Percentiles rank a stretch among this genome's conserved stretches.
Evolutionary conservation across 2,329 filamentous ascomycete species (phyloP).

Genomic region (Metarhizium humberi): DNA sequence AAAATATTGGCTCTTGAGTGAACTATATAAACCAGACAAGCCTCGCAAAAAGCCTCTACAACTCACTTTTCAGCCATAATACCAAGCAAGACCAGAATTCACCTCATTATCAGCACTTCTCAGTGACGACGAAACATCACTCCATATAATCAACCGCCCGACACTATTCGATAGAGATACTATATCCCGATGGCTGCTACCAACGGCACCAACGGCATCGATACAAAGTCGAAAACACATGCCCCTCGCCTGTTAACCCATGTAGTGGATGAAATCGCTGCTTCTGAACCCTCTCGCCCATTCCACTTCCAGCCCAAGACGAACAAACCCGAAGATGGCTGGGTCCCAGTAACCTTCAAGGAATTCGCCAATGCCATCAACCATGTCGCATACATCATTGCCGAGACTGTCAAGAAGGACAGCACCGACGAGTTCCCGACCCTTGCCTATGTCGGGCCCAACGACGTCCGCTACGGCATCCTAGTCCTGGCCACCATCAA

Average conservation of each 20-base stretch:
- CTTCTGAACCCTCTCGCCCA: constrained; percentile 18
- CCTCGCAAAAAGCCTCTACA: no score
- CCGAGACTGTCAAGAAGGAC: constrained; percentile 18
- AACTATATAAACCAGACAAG: no score
- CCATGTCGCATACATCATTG: constrained; percentile 21
- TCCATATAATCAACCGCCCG: neutral
- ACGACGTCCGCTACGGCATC: constrained; percentile 9
- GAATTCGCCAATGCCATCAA: constrained; percentile 21
- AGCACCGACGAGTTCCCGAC: constrained; percentile 20
- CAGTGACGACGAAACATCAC: neutral
- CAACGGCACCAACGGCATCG: neutral
- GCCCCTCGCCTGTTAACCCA: constrained; percentile 11
- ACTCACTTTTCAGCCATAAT: no score
- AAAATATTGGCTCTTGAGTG: no score
- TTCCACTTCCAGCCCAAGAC: constrained; percentile 27
- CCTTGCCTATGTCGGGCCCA: constrained; percentile 22
- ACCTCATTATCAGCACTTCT: no score
- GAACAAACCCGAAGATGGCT: constrained; percentile 15
- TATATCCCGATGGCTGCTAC: neutral
- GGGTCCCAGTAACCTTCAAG: constrained; percentile 17
- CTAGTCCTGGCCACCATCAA: constrained; percentile 10
- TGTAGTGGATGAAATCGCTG: constrained; percentile 15
- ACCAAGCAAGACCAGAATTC: no score
- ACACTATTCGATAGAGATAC: neutral
- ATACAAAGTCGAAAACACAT: neutral